Evolutionary conservation across 2,329 filamentous ascomycete species (phyloP).

Genomic region (Pseudogymnoascus sp.): DNA sequence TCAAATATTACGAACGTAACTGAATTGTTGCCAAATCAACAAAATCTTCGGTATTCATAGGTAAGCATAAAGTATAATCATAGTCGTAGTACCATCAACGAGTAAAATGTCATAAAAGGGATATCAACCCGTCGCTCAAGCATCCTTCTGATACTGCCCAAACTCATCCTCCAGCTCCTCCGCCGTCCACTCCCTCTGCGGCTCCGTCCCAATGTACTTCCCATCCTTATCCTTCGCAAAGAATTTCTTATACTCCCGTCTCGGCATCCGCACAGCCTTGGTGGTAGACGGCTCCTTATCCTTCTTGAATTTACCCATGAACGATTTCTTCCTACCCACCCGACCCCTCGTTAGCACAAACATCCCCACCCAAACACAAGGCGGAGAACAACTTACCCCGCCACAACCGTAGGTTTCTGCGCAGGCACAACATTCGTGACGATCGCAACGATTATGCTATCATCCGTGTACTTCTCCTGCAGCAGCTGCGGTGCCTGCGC

Average conservation of each 20-base stretch:
- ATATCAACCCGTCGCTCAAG: background rate
- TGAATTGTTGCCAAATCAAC: background rate
- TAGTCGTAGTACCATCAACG: background rate
- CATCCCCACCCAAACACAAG: background rate
- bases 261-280: slow-evolving; percentile 30
- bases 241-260: slow-evolving; percentile 26
- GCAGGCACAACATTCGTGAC: slow-evolving; percentile 18
- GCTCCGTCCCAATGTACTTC: slow-evolving; percentile 27
- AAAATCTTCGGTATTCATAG: background rate
- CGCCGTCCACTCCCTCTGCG: slow-evolving; percentile 27
- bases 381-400: background rate
- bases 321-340: slow-evolving; percentile 8
- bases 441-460: slow-evolving; percentile 28
- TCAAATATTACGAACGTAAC: background rate
- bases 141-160: slow-evolving; percentile 20
- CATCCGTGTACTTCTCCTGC: slow-evolving; percentile 26
- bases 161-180: slow-evolving; percentile 27
- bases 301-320: slow-evolving; percentile 16
- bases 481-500: slow-evolving; percentile 22
- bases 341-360: background rate
- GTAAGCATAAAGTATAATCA: background rate
- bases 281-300: slow-evolving; percentile 7
- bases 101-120: background rate
- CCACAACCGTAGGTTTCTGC: background rate
- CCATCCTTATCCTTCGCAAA: slow-evolving; percentile 28